Percentiles rank a stretch among this genome's conserved stretches.
phyloP scores from a whole-genome alignment of 1,284 basidiomycete genomes.

The Sanghuangporus weigelae region DNA sequence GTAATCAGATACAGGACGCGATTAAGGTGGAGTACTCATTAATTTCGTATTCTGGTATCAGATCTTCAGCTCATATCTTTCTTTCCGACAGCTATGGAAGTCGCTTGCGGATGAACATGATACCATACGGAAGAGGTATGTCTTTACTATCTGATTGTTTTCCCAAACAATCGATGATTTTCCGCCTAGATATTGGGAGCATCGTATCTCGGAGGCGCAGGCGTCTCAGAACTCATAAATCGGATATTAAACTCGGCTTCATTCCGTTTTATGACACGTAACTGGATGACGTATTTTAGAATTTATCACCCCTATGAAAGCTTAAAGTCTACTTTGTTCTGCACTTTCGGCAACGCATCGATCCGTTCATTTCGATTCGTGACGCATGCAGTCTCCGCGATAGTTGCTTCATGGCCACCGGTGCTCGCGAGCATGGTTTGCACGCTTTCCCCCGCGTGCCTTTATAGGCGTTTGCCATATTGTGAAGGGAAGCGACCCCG shows the following conservation, averaged over 20 bases:
- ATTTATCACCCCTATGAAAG: no score
- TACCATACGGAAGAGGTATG: conserved; percentile 73
- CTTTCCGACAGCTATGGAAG: conserved; percentile 55
- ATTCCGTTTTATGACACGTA: no score
- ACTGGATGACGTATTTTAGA: no score
- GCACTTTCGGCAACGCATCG: no score
- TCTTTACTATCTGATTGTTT: conserved; percentile 19
- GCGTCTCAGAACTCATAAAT: not conserved
- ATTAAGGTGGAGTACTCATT: conserved; percentile 37
- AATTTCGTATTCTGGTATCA: conserved; percentile 4
- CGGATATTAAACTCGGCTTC: no score
- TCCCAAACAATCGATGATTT: conserved; percentile 14
- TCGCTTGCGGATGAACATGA: conserved; percentile 69
- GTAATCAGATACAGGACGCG: conserved; percentile 42
- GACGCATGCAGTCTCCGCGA: no score
- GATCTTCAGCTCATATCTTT: conserved; percentile 11
- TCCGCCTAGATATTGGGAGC: conserved; percentile 43
- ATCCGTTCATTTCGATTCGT: no score
- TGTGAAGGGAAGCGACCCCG: not conserved
- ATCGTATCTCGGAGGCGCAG: conserved; percentile 37
- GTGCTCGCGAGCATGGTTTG: not conserved
- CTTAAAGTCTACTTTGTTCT: no score
- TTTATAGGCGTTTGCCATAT: not conserved
- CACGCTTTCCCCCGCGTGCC: not conserved
- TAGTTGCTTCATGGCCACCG: no score